Evolutionary conservation across 1,284 basidiomycete genomes (phyloP), one percentile per base, ranked within the genome.

Genomic region (Neotropicomus parvogracilis): DNA sequence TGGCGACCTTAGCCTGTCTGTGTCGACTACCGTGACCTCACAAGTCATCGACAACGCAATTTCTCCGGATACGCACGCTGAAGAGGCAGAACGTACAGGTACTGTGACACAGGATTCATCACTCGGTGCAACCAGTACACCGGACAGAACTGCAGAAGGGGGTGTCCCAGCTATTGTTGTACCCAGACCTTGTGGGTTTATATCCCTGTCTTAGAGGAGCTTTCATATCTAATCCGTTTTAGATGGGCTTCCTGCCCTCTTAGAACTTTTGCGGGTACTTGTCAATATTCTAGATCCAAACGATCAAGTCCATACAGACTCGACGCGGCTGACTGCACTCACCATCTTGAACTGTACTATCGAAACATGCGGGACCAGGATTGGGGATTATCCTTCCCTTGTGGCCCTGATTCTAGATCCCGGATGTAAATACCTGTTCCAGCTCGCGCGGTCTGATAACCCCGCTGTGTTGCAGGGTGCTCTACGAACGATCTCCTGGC

Each of bases 381-480:
- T 99, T 48, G 80, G 83, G 38, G 73, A 77, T 26, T 94, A 86
- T 61, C 82, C 88, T 4, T 88, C 88, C 3, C 71, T 95, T 33
- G 74, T 82, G 44, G 71, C 75, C 4, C 77, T 95, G 50, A 73
- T 95, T 39, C 72, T 90, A 24, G 97, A 99, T 64, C 80, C 89
- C 49, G 93, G 92, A 0, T 98, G 95, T 78, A 95, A 97, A 68
- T 93, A 90, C 63, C 81, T 99, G 31, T 97, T 99, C 75, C 87
- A 93, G 70, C 80, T 97, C 14, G 93, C 92, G 9, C 81, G 93
- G 33, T 92, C 92, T 6, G 94, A 97, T 57, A 90, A 92, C 50
- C 77, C 81, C 2, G 75, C 79, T 38, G 80, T 99, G 35, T 78
- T 98, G 10, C 83, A 91, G 33, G 75, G 82, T 46, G 81, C 91